These are phyloP conservation scores for Chaetomiaceae sp. DNA, from an alignment of 2,329 filamentous ascomycete species.

Conservation along the genomic window DNA sequence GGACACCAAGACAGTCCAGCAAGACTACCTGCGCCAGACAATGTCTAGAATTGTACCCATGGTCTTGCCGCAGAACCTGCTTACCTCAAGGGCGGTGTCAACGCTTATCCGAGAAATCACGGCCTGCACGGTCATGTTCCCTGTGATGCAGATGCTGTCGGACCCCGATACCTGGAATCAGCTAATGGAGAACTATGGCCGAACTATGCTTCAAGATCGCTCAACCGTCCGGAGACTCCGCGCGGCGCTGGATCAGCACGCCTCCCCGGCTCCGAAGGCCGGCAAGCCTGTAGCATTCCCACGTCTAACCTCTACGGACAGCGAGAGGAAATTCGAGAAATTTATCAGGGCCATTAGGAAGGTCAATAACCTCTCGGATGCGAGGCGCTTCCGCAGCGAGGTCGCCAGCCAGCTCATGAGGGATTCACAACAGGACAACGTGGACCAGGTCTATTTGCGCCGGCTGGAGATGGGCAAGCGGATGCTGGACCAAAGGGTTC, in stretches of 20 bases:
- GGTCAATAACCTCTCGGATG: slow-evolving; percentile 87
- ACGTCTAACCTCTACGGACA: slow-evolving; percentile 74
- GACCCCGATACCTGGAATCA: slow-evolving; percentile 99
- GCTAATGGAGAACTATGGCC: slow-evolving; percentile 82
- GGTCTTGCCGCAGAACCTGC: slow-evolving; percentile 67
- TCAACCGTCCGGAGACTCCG: slow-evolving; percentile 91
- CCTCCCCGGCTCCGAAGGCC: slow-evolving; percentile 69
- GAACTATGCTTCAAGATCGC: slow-evolving; percentile 85
- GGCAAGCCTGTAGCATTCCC: slow-evolving; percentile 68
- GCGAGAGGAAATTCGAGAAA: slow-evolving; percentile 87
- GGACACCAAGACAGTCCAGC: slow-evolving; percentile 78
- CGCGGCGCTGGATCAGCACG: slow-evolving; percentile 89
- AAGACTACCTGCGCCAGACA: slow-evolving; percentile 77
- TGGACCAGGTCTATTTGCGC: slow-evolving; percentile 82
- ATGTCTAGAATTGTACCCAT: slow-evolving; percentile 63
- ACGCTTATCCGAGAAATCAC: slow-evolving; percentile 84
- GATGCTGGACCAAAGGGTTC: slow-evolving; percentile 83
- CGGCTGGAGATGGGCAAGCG: slow-evolving; percentile 88
- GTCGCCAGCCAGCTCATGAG: slow-evolving; percentile 87
- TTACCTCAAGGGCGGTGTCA: slow-evolving; percentile 74
- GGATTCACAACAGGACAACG: slow-evolving; percentile 70
- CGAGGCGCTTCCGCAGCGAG: slow-evolving; percentile 85
- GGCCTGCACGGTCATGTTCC: slow-evolving; percentile 84
- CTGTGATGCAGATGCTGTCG: slow-evolving; percentile 71
- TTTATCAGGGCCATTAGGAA: slow-evolving; percentile 88